Evolutionary conservation across 805 yeast genomes (phyloP).

Genomic region (Blastobotrys parvus): DNA sequence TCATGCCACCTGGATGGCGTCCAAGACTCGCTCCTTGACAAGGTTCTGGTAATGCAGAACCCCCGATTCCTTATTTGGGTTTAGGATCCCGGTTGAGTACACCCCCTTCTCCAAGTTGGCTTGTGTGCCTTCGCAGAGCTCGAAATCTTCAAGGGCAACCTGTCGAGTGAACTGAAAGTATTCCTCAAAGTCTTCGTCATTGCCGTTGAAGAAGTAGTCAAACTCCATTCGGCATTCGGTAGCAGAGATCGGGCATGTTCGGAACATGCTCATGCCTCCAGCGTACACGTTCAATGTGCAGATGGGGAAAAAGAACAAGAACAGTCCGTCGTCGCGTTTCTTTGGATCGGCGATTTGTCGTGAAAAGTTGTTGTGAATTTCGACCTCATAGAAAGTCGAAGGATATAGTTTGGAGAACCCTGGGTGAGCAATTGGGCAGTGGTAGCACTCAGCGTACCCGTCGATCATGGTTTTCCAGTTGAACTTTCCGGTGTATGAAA

Average conservation of each 20-base stretch:
- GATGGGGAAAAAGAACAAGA: conserved; percentile 2
- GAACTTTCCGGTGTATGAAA: conserved; percentile 3
- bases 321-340: neutral
- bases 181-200: conserved; percentile 2
- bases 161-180: neutral
- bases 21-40: conserved; percentile 1
- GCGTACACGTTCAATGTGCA: conserved; percentile 2
- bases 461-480: conserved; percentile 3
- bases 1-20: too few relatives aligned
- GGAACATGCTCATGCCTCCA: conserved; percentile 2
- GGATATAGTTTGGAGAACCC: conserved; percentile 1
- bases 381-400: neutral
- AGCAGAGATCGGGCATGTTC: conserved; percentile 1
- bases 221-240: conserved; percentile 3
- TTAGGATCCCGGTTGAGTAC: neutral
- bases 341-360: neutral
- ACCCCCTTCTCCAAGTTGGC: neutral
- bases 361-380: neutral
- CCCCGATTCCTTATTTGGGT: conserved; percentile 1
- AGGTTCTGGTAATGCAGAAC: conserved; percentile 1
- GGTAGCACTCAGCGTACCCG: neutral
- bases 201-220: conserved; percentile 2
- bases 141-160: conserved; percentile 1
- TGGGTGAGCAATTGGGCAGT: neutral
- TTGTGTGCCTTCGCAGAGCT: neutral